Percentiles rank a stretch among this genome's conserved stretches.
Evolutionary conservation across 768 basidiomycete genomes (phyloP).

Genomic region (Tricholoma flavovirens): DNA sequence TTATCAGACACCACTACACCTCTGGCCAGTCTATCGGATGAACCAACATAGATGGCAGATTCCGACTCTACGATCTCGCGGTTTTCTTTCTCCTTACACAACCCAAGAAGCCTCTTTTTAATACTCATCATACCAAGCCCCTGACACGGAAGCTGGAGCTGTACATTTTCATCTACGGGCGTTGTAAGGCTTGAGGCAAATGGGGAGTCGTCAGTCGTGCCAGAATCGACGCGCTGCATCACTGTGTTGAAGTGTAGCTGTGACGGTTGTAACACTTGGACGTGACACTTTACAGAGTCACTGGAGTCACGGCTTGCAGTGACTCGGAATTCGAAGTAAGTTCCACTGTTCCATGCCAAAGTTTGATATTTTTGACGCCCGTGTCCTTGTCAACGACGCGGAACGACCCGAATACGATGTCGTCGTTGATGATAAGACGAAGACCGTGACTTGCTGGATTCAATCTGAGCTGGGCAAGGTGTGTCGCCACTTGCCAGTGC

Average conservation of each 20-base stretch:
- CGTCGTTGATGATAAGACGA: conserved; percentile 5
- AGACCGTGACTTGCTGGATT: conserved; percentile 17
- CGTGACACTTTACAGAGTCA: no score
- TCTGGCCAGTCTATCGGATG: background rate
- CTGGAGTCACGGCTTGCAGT: no score
- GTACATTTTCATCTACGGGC: conserved; percentile 32
- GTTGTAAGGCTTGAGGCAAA: conserved; percentile 37
- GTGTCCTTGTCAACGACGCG: conserved; percentile 13
- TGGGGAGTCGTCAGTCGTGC: conserved; percentile 36
- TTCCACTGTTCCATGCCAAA: conserved; percentile 1
- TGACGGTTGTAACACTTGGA: no score
- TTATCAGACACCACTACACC: background rate
- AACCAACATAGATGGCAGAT: background rate
- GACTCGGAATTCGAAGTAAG: no score
- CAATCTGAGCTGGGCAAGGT: conserved; percentile 20
- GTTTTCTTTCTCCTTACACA: background rate
- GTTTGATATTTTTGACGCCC: conserved; percentile 8
- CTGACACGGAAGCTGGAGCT: background rate
- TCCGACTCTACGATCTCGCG: background rate
- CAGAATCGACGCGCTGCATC: conserved; percentile 29
- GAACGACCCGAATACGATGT: conserved; percentile 12
- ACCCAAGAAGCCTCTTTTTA: conserved; percentile 7
- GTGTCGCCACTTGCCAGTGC: no score
- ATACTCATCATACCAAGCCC: conserved; percentile 10
- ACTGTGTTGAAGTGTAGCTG: no score